Evolutionary conservation across 176 grass and related monocot genomes (phyloP).

Genomic region (Aegilops sharonensis): DNA sequence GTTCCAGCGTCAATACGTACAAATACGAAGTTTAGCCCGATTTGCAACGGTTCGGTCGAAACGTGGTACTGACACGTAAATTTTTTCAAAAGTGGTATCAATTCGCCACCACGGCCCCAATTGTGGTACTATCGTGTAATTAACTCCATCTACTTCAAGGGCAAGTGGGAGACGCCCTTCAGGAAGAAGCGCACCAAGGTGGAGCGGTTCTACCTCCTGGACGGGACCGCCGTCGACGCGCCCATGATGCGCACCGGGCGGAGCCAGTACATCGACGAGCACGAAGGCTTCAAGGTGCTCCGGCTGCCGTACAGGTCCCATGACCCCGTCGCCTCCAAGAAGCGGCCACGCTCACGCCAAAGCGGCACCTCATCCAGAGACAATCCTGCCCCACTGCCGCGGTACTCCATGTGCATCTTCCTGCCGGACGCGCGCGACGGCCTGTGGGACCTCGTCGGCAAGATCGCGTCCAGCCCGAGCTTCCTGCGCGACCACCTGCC

Average conservation of each 20-base stretch:
- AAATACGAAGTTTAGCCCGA: too few species aligned
- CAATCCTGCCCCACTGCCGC: background rate
- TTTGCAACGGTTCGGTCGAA: too few species aligned
- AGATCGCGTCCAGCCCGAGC: background rate
- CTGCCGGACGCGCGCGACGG: slow-evolving; percentile 22
- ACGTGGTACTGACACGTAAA: too few species aligned
- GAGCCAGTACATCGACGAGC: background rate
- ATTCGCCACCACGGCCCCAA: too few species aligned
- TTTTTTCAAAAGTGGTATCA: too few species aligned
- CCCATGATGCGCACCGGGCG: slow-evolving; percentile 7
- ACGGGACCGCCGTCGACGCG: background rate
- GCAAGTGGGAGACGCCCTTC: slow-evolving; percentile 16
- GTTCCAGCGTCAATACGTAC: too few species aligned
- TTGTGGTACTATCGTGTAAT: too few species aligned
- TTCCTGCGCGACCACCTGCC: background rate
- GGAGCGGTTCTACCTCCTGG: slow-evolving; percentile 12
- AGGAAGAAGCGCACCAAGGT: background rate
- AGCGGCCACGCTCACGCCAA: background rate
- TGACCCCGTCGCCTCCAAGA: background rate
- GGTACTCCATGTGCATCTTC: slow-evolving; percentile 20
- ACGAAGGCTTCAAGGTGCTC: slow-evolving; percentile 31
- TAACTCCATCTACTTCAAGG: slow-evolving; percentile 43
- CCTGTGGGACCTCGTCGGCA: background rate
- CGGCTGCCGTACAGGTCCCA: background rate
- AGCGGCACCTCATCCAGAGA: too few species aligned